Conservation (phyloP, 208 protist genomes). For the Phytomonas serpens region DNA sequence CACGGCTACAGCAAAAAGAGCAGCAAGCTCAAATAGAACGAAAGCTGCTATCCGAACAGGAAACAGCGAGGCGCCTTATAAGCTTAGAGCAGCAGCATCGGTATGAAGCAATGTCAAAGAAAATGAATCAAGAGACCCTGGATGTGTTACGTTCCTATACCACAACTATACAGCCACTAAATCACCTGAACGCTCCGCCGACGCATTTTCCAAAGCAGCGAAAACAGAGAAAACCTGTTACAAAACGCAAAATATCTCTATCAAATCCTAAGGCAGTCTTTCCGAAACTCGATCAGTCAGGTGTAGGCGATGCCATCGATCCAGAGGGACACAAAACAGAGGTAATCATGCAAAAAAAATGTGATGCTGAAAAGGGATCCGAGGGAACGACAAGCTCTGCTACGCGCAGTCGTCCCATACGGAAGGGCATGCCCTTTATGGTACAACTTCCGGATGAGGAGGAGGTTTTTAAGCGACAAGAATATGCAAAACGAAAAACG, state of each 20-base stretch:
- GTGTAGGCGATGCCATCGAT: neutral
- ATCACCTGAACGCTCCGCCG: neutral
- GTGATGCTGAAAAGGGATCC: neutral
- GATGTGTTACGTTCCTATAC: slow-evolving; percentile 19
- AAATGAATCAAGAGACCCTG: slow-evolving; percentile 27
- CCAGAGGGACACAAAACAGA: neutral
- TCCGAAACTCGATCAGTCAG: neutral
- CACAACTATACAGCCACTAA: neutral
- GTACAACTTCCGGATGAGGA: neutral
- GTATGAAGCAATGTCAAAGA: slow-evolving; percentile 18
- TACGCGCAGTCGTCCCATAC: neutral
- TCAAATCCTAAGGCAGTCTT: neutral
- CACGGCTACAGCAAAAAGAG: slow-evolving; percentile 29
- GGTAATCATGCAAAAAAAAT: neutral
- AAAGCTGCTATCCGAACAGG: slow-evolving; percentile 25
- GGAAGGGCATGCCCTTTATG: neutral
- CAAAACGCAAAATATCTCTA: neutral
- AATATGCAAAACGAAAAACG: neutral
- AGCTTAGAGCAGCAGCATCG: slow-evolving; percentile 15
- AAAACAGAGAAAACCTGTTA: neutral
- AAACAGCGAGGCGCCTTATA: slow-evolving; percentile 13
- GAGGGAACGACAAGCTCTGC: neutral
- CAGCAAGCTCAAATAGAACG: slow-evolving; percentile 35
- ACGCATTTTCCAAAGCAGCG: neutral
- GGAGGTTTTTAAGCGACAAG: neutral